Percentiles rank a stretch among this genome's conserved stretches.
Conservation (phyloP, 192 early-diverging fungal species). For the Backusella morwellensis region DNA sequence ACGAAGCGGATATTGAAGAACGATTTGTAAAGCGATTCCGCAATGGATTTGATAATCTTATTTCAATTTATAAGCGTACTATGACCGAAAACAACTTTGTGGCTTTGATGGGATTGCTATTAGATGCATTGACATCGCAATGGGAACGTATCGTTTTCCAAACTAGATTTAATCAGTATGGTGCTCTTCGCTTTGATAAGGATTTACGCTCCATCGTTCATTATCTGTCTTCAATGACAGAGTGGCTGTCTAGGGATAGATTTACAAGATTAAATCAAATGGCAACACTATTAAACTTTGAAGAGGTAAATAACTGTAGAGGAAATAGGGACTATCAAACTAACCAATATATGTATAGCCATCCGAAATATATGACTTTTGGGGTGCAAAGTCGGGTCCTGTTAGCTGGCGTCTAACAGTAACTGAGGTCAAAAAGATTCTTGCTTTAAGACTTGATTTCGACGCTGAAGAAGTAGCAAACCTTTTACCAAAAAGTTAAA, state of each 20-base stretch:
- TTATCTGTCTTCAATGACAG: constrained; percentile 60
- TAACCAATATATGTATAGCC: constrained; percentile 26
- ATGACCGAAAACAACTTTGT: constrained; percentile 72
- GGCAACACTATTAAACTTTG: constrained; percentile 78
- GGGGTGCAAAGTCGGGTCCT: constrained; percentile 60
- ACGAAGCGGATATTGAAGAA: constrained; percentile 75
- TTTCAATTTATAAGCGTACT: constrained; percentile 36
- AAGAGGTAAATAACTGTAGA: constrained; percentile 45
- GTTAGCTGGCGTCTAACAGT: constrained; percentile 72
- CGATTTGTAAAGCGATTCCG: constrained; percentile 82
- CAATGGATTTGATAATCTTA: constrained; percentile 55
- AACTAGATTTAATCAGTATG: constrained; percentile 90
- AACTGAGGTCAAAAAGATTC: constrained; percentile 62
- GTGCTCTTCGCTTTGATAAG: constrained; percentile 90
- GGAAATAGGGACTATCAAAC: neutral
- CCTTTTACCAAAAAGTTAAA: constrained; percentile 30
- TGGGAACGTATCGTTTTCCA: constrained; percentile 86
- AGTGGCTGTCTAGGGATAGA: constrained; percentile 65
- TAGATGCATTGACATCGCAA: constrained; percentile 74
- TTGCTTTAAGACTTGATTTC: constrained; percentile 67
- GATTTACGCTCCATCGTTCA: constrained; percentile 77
- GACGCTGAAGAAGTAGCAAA: constrained; percentile 52
- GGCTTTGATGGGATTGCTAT: constrained; percentile 56
- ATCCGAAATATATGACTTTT: constrained; percentile 70
- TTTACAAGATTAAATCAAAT: constrained; percentile 85